Conservation (phyloP, 1,139 yeast species). For the Pichia sp. region DNA sequence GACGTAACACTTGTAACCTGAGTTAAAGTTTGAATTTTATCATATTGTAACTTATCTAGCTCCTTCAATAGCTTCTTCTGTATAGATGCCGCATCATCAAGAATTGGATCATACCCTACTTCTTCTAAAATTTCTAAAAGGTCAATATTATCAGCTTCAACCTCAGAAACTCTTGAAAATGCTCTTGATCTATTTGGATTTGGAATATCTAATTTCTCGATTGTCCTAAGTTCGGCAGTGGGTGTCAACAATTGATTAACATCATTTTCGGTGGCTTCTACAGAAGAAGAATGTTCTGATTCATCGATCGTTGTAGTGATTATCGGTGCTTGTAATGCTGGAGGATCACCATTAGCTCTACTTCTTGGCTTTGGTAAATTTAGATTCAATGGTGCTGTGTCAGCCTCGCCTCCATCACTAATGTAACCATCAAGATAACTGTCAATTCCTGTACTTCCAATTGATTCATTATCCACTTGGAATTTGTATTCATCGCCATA, state of each 20-base stretch:
- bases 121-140: slow-evolving; percentile 69
- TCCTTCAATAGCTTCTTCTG: slow-evolving; percentile 52
- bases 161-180: slow-evolving; percentile 24
- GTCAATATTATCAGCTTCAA: slow-evolving; percentile 18
- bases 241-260: slow-evolving; percentile 7
- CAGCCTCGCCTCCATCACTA: slow-evolving; percentile 9
- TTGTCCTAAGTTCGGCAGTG: not conserved
- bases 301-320: slow-evolving; percentile 12
- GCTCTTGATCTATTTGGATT: slow-evolving; percentile 25
- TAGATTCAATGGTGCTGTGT: slow-evolving; percentile 12
- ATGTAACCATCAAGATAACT: slow-evolving; percentile 7
- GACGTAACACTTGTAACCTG: slow-evolving; percentile 37
- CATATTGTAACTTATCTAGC: slow-evolving; percentile 42
- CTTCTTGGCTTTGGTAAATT: slow-evolving; percentile 8
- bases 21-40: slow-evolving; percentile 43
- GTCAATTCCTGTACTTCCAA: slow-evolving; percentile 7
- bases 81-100: slow-evolving; percentile 54
- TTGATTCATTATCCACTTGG: slow-evolving; percentile 2
- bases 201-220: slow-evolving; percentile 3
- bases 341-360: not conserved
- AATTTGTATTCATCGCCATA: slow-evolving; percentile 10
- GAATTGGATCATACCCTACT: slow-evolving; percentile 57
- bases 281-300: slow-evolving; percentile 5
- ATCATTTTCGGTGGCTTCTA: slow-evolving; percentile 3
- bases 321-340: not conserved